These are phyloP conservation scores for Biscutella laevigata DNA, from an alignment of 441 rosid species.

Conservation along the genomic window DNA sequence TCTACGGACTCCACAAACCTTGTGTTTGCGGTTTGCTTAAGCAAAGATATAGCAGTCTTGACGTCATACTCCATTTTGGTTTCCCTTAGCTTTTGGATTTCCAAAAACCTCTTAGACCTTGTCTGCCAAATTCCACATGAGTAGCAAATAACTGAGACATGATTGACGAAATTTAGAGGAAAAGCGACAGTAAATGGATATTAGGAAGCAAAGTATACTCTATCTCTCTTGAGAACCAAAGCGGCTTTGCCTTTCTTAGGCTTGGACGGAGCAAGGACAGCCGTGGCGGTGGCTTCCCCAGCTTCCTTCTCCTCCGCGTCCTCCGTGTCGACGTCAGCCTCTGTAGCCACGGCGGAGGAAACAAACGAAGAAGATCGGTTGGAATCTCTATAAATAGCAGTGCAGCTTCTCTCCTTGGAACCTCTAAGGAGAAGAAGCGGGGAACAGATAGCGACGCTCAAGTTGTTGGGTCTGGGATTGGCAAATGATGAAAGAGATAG, in stretches of 20 bases:
- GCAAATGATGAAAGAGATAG: conserved; percentile 48
- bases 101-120: conserved; percentile 97
- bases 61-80: conserved; percentile 70
- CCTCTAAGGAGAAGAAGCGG: conserved; percentile 32
- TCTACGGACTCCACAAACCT: conserved; percentile 89
- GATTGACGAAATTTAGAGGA: too few relatives aligned
- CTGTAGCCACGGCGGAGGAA: conserved; percentile 47
- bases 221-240: conserved; percentile 74
- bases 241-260: conserved; percentile 90
- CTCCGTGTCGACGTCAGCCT: conserved; percentile 46
- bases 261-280: conserved; percentile 41
- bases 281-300: conserved; percentile 40
- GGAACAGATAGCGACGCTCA: too few relatives aligned
- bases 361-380: conserved; percentile 22
- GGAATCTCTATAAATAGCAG: conserved; percentile 22
- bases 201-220: conserved; percentile 39
- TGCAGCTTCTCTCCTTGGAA: conserved; percentile 19
- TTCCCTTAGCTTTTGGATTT: conserved; percentile 90
- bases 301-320: conserved; percentile 33
- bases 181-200: too few relatives aligned
- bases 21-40: conserved; percentile 62
- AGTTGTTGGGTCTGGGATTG: conserved; percentile 33
- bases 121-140: conserved; percentile 62
- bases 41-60: conserved; percentile 65
- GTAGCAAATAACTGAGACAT: too few relatives aligned